Percentiles rank a stretch among this genome's conserved stretches.
Evolutionary conservation across 805 yeast genomes (phyloP).

Genomic region (Tetrapisispora iriomotensis): DNA sequence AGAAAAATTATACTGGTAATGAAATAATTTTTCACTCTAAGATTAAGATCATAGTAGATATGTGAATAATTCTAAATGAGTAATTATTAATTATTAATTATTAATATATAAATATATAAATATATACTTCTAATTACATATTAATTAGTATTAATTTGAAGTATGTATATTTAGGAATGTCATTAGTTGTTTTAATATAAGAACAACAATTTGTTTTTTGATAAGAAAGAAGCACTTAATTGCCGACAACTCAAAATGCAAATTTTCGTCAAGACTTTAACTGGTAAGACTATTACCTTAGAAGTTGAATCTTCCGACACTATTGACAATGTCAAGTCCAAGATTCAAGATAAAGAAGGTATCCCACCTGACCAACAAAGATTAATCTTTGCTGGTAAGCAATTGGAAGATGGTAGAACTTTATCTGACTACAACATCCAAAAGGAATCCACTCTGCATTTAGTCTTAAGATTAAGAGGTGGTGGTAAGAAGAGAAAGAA

Average conservation of each 20-base stretch:
- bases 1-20: no score
- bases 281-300: slow-evolving; percentile 97
- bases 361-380: slow-evolving; percentile 98
- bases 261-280: slow-evolving; percentile 98
- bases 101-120: no score
- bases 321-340: slow-evolving; percentile 91
- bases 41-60: no score
- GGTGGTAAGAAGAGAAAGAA: slow-evolving; percentile 99
- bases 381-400: slow-evolving; percentile 95
- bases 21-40: no score
- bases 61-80: no score
- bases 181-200: no score
- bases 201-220: slow-evolving; percentile 10
- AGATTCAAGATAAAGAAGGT: slow-evolving; percentile 96
- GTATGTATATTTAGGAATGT: no score
- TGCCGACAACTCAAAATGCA: slow-evolving; percentile 64
- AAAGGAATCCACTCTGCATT: slow-evolving; percentile 92
- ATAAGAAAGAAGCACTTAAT: slow-evolving; percentile 32
- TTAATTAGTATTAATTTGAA: no score
- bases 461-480: slow-evolving; percentile 97
- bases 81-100: no score
- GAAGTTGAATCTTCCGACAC: slow-evolving; percentile 98
- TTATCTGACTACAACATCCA: slow-evolving; percentile 96
- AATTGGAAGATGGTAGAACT: slow-evolving; percentile 93
- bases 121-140: no score